Base-by-base conservation (phyloP, 768 basidiomycete genomes). In the Tylopilus intermedius region DNA sequence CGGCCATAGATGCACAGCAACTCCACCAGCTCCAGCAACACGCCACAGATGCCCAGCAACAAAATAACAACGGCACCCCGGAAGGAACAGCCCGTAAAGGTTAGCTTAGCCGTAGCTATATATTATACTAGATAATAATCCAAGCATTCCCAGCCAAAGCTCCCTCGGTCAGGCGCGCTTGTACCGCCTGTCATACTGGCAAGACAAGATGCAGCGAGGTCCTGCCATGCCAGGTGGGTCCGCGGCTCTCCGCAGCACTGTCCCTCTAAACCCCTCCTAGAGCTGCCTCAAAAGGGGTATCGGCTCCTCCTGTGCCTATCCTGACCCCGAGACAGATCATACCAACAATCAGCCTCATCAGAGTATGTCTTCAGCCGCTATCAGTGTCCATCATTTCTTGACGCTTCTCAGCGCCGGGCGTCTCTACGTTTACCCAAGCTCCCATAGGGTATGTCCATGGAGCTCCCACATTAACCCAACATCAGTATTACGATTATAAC, bases 141-240 rank as follows among this genome's bases (percentile, higher is more conserved):
- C 8, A 27, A 4, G 33, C 49, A 39, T 58, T 45, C 51, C 46
- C 65, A 88, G 86, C 86, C 55, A 89, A 90, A 71, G 85, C 84
- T 41, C 87, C 88, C 30, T 89, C 87, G 41, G 88, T 89, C 50
- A 80, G 88, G 58, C 77, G 88, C 57, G 88, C 88, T 1, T 90
- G 88, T 58, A 79, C 82, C 37, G 84, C 88, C 13, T 90, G 88
- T 70, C 88, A 90, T 68, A 74, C 86, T 47, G 88, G 88, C 47
- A 90, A 90, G 72, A 90, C 88, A 11, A 75, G 88, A 60, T 90
- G 88, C 62, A 88, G 86, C 60, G 88, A 90, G 70, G 82, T 81
- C 32, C 76, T 90, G 18, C 88, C 88, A 8, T 90, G 88, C 70
- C 88, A 89, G 81, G 87, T 86, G 57, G 10, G 70, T 59, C 26